These are phyloP conservation scores for Cutaneotrichosporon daszewskae DNA, from an alignment of 1,284 basidiomycete species.

Conservation along the genomic window DNA sequence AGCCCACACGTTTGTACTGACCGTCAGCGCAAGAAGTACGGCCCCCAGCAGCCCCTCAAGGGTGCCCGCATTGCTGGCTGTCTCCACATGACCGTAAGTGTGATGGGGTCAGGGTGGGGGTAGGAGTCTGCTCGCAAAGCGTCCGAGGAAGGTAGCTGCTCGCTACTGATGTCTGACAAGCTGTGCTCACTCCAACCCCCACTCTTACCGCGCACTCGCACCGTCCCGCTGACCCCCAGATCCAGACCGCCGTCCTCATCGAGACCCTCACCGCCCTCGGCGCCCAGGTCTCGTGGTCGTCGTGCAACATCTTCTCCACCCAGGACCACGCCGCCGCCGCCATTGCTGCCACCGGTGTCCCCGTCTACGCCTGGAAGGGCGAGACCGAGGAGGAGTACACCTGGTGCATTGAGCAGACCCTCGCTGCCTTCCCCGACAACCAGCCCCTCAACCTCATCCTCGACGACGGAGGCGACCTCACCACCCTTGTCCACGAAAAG, in stretches of 20 bases:
- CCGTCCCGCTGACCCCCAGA: too few relatives aligned
- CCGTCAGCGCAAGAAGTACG: conserved; percentile 82
- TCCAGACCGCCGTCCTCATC: conserved; percentile 94
- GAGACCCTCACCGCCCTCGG: conserved; percentile 92
- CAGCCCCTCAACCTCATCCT: conserved; percentile 97
- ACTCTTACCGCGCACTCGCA: too few relatives aligned
- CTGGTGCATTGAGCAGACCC: conserved; percentile 97
- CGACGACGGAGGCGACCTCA: conserved; percentile 98
- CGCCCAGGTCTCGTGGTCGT: conserved; percentile 98
- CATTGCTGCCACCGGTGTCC: conserved; percentile 95
- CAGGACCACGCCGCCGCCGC: conserved; percentile 98
- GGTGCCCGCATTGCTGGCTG: conserved; percentile 97
- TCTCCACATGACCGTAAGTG: conserved; percentile 85
- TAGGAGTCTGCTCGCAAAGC: too few relatives aligned
- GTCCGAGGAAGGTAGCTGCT: too few relatives aligned
- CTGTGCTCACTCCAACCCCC: too few relatives aligned
- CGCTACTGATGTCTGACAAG: too few relatives aligned
- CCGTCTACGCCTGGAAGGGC: conserved; percentile 99
- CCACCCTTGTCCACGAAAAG: conserved; percentile 91
- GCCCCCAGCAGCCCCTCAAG: conserved; percentile 74
- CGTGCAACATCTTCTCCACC: conserved; percentile 99
- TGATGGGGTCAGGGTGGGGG: too few relatives aligned
- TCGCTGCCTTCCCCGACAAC: conserved; percentile 63
- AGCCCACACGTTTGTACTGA: too few relatives aligned
- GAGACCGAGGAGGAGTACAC: conserved; percentile 98